Conservation (phyloP, 805 yeast genomes). For the Lipomyces japonicus region DNA sequence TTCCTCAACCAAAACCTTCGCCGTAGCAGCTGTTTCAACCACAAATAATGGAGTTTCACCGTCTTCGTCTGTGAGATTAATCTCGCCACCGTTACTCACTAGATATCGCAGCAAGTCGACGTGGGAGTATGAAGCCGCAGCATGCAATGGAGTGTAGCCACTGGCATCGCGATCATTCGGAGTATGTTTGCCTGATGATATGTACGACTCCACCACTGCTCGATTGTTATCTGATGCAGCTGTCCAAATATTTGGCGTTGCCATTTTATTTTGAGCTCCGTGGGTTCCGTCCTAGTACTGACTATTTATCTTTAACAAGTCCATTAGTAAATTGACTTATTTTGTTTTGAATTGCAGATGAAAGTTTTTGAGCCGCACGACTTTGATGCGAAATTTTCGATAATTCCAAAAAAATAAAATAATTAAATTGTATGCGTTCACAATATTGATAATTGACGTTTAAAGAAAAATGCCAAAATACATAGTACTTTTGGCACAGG, state of each 20-base stretch:
- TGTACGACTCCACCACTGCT: constrained; percentile 52
- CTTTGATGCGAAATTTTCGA: too few relatives aligned
- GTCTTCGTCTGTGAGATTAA: constrained; percentile 77
- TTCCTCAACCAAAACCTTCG: constrained; percentile 62
- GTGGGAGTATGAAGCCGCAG: constrained; percentile 94
- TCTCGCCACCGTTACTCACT: constrained; percentile 63
- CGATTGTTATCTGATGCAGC: constrained; percentile 85
- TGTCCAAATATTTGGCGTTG: constrained; percentile 70
- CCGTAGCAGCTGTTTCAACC: constrained; percentile 66
- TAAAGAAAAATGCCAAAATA: constrained; percentile 53
- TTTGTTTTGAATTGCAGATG: too few relatives aligned
- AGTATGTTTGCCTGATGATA: constrained; percentile 50
- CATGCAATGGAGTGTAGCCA: constrained; percentile 96
- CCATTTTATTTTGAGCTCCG: too few relatives aligned
- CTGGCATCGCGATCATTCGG: constrained; percentile 81
- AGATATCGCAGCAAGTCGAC: constrained; percentile 58
- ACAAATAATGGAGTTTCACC: constrained; percentile 97
- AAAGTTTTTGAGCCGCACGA: too few relatives aligned
- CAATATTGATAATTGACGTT: too few relatives aligned
- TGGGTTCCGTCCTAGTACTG: too few relatives aligned
- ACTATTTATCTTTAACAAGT: too few relatives aligned
- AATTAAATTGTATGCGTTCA: too few relatives aligned
- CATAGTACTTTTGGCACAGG: constrained; percentile 79
- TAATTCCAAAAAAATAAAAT: too few relatives aligned
- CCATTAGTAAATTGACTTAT: too few relatives aligned